phyloP scores from a whole-genome alignment of 176 grass and related monocot species.

The Juncus inflexus region DNA sequence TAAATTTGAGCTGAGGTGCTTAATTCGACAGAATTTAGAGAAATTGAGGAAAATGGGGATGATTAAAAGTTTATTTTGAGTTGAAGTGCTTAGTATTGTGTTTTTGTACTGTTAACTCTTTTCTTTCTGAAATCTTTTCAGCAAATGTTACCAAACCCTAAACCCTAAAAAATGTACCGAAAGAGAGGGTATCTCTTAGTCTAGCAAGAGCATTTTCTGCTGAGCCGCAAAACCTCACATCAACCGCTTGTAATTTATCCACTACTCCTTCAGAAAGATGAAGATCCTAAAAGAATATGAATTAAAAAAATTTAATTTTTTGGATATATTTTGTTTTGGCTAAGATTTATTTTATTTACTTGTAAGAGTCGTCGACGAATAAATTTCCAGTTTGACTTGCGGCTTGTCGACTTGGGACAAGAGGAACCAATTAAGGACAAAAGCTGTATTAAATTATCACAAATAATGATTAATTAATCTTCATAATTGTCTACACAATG shows the following conservation, averaged over 20 bases:
- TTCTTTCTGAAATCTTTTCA: too few species aligned
- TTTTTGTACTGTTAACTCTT: too few species aligned
- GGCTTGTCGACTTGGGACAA: slow-evolving; percentile 66
- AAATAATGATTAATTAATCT: slow-evolving; percentile 20
- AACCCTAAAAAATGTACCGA: slow-evolving; percentile 33
- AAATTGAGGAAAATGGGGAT: neutral
- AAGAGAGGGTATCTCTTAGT: slow-evolving; percentile 78
- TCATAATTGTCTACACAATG: neutral
- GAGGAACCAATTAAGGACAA: slow-evolving; percentile 62
- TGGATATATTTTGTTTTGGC: neutral
- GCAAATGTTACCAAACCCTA: too few species aligned
- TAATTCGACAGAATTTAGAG: neutral
- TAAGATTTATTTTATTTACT: slow-evolving; percentile 34
- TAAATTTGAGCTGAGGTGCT: neutral
- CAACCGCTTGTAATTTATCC: slow-evolving; percentile 82
- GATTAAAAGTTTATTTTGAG: too few species aligned
- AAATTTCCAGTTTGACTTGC: slow-evolving; percentile 85
- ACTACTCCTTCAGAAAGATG: slow-evolving; percentile 85
- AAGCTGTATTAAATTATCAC: slow-evolving; percentile 40
- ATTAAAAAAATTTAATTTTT: neutral
- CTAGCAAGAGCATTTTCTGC: slow-evolving; percentile 85
- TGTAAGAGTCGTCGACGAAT: slow-evolving; percentile 81
- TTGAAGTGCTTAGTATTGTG: too few species aligned
- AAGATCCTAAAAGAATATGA: slow-evolving; percentile 61
- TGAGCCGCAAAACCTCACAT: slow-evolving; percentile 83